These are phyloP conservation scores for Vicia faba DNA, from an alignment of 306 rosid genomes.

Conservation along the genomic window DNA sequence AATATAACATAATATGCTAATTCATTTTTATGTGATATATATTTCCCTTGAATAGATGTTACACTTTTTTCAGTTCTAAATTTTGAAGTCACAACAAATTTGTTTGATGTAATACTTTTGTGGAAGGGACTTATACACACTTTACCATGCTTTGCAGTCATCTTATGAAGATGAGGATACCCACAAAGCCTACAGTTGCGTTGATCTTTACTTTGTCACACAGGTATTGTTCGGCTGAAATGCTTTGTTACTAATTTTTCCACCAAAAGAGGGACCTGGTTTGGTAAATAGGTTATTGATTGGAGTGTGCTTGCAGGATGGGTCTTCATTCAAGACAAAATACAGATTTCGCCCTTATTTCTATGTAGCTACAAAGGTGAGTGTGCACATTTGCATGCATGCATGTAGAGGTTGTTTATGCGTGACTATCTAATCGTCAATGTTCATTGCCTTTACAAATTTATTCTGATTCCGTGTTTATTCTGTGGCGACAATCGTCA, in stretches of 20 bases:
- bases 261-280: conserved; percentile 7
- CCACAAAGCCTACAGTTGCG: conserved; percentile 62
- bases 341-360: conserved; percentile 86
- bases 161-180: conserved; percentile 80
- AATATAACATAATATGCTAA: neutral
- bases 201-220: conserved; percentile 85
- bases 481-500: neutral
- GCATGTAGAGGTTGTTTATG: neutral
- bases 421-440: conserved; percentile 16
- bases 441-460: conserved; percentile 24
- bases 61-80: neutral
- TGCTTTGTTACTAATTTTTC: conserved; percentile 2
- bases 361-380: conserved; percentile 86
- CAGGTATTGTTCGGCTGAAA: conserved; percentile 58
- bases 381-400: neutral
- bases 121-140: conserved; percentile 29
- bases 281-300: conserved; percentile 33
- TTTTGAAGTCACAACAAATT: conserved; percentile 1
- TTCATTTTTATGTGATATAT: conserved; percentile 1
- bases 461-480: conserved; percentile 10
- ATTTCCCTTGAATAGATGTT: neutral
- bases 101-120: conserved; percentile 25
- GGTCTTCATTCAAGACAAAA: conserved; percentile 83
- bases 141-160: conserved; percentile 66
- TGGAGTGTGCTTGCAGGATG: conserved; percentile 71